Conservation (phyloP, 306 rosid genomes). For the Lathyrus tuberosus region DNA sequence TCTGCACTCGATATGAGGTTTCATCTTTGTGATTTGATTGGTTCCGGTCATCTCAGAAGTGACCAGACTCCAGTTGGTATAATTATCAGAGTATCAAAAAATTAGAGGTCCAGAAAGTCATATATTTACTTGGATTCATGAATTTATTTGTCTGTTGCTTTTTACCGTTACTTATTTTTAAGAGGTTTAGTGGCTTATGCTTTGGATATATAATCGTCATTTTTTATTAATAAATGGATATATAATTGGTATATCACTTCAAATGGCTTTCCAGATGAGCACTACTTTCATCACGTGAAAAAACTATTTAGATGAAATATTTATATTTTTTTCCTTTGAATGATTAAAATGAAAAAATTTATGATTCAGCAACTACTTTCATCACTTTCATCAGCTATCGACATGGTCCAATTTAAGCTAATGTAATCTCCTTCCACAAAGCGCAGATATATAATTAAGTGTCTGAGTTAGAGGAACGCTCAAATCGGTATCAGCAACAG, state of each 20-base stretch:
- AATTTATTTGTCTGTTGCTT: constrained; percentile 22
- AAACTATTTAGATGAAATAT: constrained; percentile 20
- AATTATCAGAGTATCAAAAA: constrained; percentile 70
- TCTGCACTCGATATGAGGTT: constrained; percentile 84
- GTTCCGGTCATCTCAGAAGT: constrained; percentile 75
- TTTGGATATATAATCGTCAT: constrained; percentile 33
- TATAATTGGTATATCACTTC: constrained; percentile 27
- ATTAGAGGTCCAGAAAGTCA: constrained; percentile 47
- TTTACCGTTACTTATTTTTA: constrained; percentile 26
- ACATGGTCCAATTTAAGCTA: no score
- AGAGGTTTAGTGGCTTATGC: constrained; percentile 36
- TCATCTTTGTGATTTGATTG: constrained; percentile 89
- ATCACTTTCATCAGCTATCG: no score
- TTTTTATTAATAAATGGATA: constrained; percentile 25
- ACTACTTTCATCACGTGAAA: no score
- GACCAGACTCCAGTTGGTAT: constrained; percentile 73
- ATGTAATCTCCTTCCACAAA: no score
- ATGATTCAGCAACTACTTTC: constrained; percentile 18
- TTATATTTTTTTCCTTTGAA: constrained; percentile 13
- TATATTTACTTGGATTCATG: constrained; percentile 15
- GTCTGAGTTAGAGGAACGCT: no score
- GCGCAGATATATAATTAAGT: no score
- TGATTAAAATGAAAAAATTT: constrained; percentile 29
- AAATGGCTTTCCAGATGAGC: constrained; percentile 28
- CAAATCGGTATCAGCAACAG: no score